Percentiles rank a stretch among this genome's conserved stretches.
phyloP scores from a whole-genome alignment of 2,329 filamentous ascomycete genomes.

The Exophiala bonariae region DNA sequence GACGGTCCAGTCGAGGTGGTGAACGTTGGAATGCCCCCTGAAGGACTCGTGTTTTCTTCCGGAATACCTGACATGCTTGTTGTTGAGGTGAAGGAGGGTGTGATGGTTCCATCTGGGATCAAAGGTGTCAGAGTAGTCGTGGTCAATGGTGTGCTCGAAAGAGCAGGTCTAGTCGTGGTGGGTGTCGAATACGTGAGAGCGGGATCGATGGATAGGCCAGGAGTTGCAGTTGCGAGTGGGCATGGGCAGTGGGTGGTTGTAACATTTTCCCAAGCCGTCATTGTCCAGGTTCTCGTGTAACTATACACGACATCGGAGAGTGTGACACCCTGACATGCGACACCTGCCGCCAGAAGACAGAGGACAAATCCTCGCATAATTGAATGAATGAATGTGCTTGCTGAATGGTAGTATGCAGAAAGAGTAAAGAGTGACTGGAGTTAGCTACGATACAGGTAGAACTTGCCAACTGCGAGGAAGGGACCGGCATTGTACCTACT shows the following conservation, averaged over 20 bases:
- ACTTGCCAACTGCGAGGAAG: neutral
- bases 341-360: conserved; percentile 8
- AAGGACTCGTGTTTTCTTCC: no score
- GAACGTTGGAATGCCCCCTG: no score
- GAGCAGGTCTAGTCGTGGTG: neutral
- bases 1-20: conserved; percentile 6
- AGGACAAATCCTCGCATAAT: conserved; percentile 12
- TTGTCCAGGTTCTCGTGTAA: conserved; percentile 16
- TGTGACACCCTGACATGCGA: conserved; percentile 10
- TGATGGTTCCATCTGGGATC: neutral
- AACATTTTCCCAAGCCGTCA: conserved; percentile 9
- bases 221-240: neutral
- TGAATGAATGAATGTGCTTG: neutral
- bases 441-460: neutral
- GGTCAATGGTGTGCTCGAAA: neutral
- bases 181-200: neutral
- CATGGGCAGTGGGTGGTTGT: conserved; percentile 21
- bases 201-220: neutral
- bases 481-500: conserved; percentile 1
- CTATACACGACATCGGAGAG: conserved; percentile 8
- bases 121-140: neutral
- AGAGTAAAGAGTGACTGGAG: conserved; percentile 18
- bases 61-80: neutral
- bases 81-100: neutral
- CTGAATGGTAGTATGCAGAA: conserved; percentile 1